Percentiles rank a stretch among this genome's conserved stretches.
Conservation (phyloP, 2,329 filamentous ascomycete genomes). For the Cladobotryum protrusum region DNA sequence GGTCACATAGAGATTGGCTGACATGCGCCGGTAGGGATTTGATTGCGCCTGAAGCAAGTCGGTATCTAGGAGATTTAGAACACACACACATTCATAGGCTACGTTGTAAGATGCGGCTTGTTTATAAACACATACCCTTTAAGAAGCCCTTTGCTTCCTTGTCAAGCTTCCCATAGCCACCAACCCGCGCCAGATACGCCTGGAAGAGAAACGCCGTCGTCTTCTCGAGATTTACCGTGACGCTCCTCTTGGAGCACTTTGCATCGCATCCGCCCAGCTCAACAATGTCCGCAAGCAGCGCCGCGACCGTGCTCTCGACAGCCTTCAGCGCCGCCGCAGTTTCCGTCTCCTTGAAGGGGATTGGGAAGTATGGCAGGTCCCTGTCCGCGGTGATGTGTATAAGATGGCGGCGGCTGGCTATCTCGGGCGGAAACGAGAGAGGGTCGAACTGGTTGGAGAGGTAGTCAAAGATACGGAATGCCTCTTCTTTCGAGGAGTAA, state of each 20-base stretch:
- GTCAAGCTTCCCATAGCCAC: constrained; percentile 33
- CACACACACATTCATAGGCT: too few relatives aligned
- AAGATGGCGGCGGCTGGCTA: constrained; percentile 17
- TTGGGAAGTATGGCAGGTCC: constrained; percentile 38
- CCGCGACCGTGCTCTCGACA: constrained; percentile 32
- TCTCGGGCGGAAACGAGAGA: constrained; percentile 23
- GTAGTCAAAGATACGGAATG: constrained; percentile 19
- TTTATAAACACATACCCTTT: constrained; percentile 21
- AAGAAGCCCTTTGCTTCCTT: constrained; percentile 25
- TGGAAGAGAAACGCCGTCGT: constrained; percentile 37
- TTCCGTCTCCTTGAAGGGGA: constrained; percentile 43
- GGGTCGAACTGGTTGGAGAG: constrained; percentile 21
- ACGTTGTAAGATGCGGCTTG: background rate
- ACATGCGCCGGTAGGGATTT: constrained; percentile 63
- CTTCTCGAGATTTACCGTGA: constrained; percentile 32
- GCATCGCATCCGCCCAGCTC: constrained; percentile 10
- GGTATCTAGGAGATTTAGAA: constrained; percentile 47
- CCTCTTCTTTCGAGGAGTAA: constrained; percentile 19
- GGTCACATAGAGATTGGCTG: constrained; percentile 66
- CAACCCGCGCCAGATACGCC: constrained; percentile 31
- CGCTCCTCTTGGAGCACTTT: constrained; percentile 7
- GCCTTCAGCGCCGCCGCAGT: constrained; percentile 38
- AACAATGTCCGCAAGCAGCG: constrained; percentile 23
- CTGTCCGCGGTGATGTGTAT: constrained; percentile 29
- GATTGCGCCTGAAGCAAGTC: constrained; percentile 67